Evolutionary conservation across 2,329 filamentous ascomycete species (phyloP), one percentile per base, ranked within the genome.

Genomic region (Trichoderma sp.): DNA sequence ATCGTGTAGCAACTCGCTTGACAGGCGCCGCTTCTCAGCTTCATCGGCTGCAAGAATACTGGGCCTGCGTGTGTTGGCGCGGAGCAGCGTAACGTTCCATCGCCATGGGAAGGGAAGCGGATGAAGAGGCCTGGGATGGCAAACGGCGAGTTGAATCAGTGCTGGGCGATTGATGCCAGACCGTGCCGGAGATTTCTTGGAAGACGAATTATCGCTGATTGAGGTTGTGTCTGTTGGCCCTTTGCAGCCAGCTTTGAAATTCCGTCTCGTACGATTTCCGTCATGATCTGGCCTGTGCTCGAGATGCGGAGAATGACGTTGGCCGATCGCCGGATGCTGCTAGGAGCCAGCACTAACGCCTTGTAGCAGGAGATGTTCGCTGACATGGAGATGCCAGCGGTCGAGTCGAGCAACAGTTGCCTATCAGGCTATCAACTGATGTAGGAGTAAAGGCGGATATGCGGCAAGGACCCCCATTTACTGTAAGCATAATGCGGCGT

Each of bases 31-130:
- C 39, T 59, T 37, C 52, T 49, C 37, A 66, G 64, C 64, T 66
- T 66, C 28, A 34, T 30, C 39, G 64, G 39, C 64, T 46, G 37
- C 28, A 28, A 18, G 34, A 32, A 49, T 59, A 43, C 39, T 52
- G 55, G 54, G 28, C 24, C 52, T 56, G 59, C 28, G 39, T 60
- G 65, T 46, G 55, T 56, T 56, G 61, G 59, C 51, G 34, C 30
- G 63, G 60, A 56, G 55, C 43, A 69, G 60, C 67, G 67, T 69
- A 69, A 69, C 67, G 67, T 69, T 69, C 46, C 67, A 69, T 69
- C 34, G 39, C 28, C 26, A 60, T 68, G 26, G 16, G 32, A 68
- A 59, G 21, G 32, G 54, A 59, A 30, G 18, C 26, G n/a, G n/a
- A 49, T 21, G n/a, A 49, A 24, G 18, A 24, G n/a, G 28, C 4